Percentiles rank a stretch among this genome's conserved stretches.
phyloP scores from a whole-genome alignment of 495 filamentous ascomycete species.

The Rostrohypoxylon terebratum region DNA sequence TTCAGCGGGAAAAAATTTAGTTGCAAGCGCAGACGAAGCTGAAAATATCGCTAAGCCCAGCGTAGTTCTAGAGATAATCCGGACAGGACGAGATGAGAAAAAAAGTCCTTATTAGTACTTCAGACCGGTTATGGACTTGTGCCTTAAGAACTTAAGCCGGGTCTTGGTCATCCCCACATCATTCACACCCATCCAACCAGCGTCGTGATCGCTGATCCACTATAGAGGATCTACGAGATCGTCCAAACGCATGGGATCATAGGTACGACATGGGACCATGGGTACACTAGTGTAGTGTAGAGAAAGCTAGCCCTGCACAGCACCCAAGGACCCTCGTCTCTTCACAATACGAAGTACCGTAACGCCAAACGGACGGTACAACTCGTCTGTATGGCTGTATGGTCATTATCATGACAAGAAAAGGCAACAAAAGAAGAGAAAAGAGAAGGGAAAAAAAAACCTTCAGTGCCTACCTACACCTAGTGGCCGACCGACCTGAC shows the following conservation, averaged over 20 bases:
- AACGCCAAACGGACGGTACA: conserved; percentile 20
- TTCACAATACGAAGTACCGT: conserved; percentile 33
- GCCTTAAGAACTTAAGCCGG: conserved; percentile 15
- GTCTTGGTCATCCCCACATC: conserved; percentile 42
- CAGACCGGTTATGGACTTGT: conserved; percentile 18
- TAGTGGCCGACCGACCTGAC: neutral
- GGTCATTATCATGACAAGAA: neutral
- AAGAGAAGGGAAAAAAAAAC: too few species aligned
- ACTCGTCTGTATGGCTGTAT: neutral
- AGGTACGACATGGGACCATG: conserved; percentile 41
- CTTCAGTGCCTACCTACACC: neutral
- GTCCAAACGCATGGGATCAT: conserved; percentile 48
- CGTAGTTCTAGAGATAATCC: conserved; percentile 16
- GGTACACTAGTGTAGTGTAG: too few species aligned
- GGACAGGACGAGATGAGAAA: conserved; percentile 20
- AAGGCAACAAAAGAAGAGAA: too few species aligned
- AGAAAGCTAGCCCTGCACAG: conserved; percentile 26
- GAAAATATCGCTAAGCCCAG: conserved; percentile 18
- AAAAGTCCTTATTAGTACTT: conserved; percentile 3
- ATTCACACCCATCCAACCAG: conserved; percentile 1
- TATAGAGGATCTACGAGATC: conserved; percentile 47
- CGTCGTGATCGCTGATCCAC: conserved; percentile 24
- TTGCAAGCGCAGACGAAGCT: conserved; percentile 29
- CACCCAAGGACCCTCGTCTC: conserved; percentile 21
- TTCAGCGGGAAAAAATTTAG: conserved; percentile 4